These are phyloP conservation scores for Avicennia marina DNA, from an alignment of 257 asterid genomes.

Conservation along the genomic window DNA sequence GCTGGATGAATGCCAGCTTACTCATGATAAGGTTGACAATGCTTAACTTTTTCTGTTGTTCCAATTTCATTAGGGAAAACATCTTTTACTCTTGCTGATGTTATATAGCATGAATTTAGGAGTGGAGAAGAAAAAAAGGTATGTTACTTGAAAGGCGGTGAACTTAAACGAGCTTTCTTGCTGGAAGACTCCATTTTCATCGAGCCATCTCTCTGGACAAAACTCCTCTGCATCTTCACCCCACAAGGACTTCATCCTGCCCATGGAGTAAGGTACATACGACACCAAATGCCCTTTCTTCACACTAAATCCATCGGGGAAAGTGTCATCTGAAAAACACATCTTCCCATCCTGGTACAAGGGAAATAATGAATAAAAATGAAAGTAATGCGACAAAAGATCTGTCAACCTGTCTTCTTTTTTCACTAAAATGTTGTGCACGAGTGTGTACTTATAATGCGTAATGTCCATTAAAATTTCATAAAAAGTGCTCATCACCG, in stretches of 20 bases:
- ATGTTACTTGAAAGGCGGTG: slow-evolving; percentile 63
- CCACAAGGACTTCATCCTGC: slow-evolving; percentile 62
- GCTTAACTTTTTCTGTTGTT: neutral
- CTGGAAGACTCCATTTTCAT: slow-evolving; percentile 43
- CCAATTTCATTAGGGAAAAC: neutral
- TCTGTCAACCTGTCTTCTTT: too few relatives aligned
- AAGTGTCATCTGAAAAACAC: slow-evolving; percentile 53
- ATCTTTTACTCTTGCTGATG: too few relatives aligned
- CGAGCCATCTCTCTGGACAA: slow-evolving; percentile 62
- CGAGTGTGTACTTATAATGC: too few relatives aligned
- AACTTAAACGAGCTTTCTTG: slow-evolving; percentile 57
- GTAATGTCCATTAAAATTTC: too few relatives aligned
- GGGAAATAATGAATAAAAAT: neutral
- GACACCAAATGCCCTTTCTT: slow-evolving; percentile 46
- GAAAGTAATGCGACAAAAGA: too few relatives aligned
- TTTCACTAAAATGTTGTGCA: too few relatives aligned
- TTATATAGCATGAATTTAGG: too few relatives aligned
- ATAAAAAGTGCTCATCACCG: slow-evolving; percentile 20
- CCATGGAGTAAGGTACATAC: slow-evolving; percentile 56
- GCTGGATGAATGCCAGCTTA: neutral
- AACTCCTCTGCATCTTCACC: slow-evolving; percentile 75
- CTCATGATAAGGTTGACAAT: neutral
- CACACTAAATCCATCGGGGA: slow-evolving; percentile 59
- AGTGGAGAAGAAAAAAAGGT: neutral
- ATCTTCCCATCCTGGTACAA: slow-evolving; percentile 48